Evolutionary conservation across 768 basidiomycete genomes (phyloP).

Genomic region (Saitozyma sp.): DNA sequence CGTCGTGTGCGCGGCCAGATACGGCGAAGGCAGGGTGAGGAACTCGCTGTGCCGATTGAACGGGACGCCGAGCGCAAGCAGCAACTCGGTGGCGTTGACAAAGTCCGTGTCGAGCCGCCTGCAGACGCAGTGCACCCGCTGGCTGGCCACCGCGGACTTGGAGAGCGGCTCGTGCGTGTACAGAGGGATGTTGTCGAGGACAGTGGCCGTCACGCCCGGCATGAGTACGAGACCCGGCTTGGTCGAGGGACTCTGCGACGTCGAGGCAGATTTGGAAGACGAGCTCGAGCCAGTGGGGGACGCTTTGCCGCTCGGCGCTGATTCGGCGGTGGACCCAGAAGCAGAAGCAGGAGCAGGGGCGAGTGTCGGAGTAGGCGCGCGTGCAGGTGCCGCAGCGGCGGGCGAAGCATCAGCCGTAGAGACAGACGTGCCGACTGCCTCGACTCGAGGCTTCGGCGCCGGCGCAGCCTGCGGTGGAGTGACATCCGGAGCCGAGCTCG

Average conservation of each 20-base stretch:
- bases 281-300: background rate
- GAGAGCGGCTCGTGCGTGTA: conserved; percentile 24
- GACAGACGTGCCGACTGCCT: background rate
- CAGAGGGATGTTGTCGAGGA: conserved; percentile 41
- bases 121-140: conserved; percentile 11
- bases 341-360: background rate
- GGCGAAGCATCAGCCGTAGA: background rate
- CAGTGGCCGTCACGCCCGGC: conserved; percentile 37
- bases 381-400: background rate
- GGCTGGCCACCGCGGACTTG: conserved; percentile 5
- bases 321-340: conserved; percentile 3
- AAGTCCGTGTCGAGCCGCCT: conserved; percentile 43
- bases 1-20: conserved; percentile 17
- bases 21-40: conserved; percentile 20
- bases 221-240: too few species aligned
- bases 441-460: background rate
- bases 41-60: conserved; percentile 22
- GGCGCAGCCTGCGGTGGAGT: background rate
- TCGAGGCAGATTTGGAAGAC: conserved; percentile 11
- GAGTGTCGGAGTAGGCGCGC: background rate
- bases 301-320: background rate
- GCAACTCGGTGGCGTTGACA: conserved; percentile 38
- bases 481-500: background rate
- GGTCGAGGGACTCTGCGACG: too few species aligned
- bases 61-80: conserved; percentile 33